Conservation (phyloP, 2,329 filamentous ascomycete genomes). For the Penicillium sp. region DNA sequence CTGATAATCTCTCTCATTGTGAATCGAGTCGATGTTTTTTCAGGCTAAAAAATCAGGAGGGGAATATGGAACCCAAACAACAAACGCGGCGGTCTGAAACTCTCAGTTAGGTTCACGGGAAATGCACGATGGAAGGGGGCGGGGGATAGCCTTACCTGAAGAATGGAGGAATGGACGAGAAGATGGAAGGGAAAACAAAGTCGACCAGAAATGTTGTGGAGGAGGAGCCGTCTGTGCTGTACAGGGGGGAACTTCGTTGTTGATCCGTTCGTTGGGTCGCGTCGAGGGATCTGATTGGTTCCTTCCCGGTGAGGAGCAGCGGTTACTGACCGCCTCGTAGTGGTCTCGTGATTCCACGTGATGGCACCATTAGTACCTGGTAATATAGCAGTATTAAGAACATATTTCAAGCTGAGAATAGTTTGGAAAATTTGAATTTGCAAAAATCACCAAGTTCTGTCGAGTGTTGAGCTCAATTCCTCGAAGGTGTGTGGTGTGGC, state of each 20-base stretch:
- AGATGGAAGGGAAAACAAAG: constrained; percentile 17
- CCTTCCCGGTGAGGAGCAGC: constrained; percentile 4
- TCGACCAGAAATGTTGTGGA: constrained; percentile 49
- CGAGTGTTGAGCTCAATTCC: no score
- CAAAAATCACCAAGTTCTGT: no score
- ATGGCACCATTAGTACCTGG: not conserved
- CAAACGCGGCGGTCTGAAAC: constrained; percentile 24
- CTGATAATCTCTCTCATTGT: constrained; percentile 99
- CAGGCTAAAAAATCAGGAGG: constrained; percentile 24
- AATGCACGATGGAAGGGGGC: constrained; percentile 12
- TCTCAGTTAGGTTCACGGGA: constrained; percentile 16
- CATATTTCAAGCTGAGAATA: not conserved
- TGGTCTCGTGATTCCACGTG: constrained; percentile 11
- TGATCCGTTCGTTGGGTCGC: constrained; percentile 39
- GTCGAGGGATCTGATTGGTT: constrained; percentile 31
- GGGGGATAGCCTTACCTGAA: constrained; percentile 13
- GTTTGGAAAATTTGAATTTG: not conserved
- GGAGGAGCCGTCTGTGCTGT: constrained; percentile 43
- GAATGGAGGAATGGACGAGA: constrained; percentile 27
- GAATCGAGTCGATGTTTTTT: constrained; percentile 28
- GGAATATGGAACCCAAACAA: constrained; percentile 23
- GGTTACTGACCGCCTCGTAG: constrained; percentile 23
- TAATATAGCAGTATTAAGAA: not conserved
- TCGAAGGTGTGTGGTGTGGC: not conserved
- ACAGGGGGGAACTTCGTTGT: constrained; percentile 29